phyloP scores from a whole-genome alignment of 306 rosid species.

The Pachyrhizus erosus region DNA sequence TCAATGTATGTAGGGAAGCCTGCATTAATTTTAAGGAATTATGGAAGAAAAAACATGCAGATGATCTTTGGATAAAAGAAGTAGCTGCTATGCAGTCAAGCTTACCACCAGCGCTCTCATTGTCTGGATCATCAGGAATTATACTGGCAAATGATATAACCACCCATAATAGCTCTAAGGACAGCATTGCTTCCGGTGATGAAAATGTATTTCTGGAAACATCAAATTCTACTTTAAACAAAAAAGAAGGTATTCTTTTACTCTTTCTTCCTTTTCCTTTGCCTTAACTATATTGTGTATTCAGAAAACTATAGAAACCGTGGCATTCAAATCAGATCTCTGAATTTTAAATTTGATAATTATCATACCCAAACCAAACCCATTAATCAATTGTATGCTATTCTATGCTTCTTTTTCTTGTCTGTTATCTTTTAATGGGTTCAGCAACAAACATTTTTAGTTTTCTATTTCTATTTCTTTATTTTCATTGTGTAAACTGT shows the following conservation, averaged over 20 bases:
- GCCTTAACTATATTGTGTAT: background rate
- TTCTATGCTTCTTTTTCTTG: conserved; percentile 31
- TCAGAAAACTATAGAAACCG: conserved; percentile 7
- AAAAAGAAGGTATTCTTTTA: conserved; percentile 48
- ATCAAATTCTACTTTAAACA: conserved; percentile 43
- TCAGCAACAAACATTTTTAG: background rate
- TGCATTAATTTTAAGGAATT: conserved; percentile 59
- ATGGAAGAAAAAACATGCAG: conserved; percentile 63
- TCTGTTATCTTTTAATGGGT: conserved; percentile 2
- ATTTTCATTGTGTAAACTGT: background rate
- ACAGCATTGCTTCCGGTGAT: conserved; percentile 40
- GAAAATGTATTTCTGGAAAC: conserved; percentile 43
- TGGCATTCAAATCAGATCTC: background rate
- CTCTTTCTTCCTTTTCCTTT: conserved; percentile 18
- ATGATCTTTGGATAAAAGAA: conserved; percentile 65
- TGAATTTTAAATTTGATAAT: background rate
- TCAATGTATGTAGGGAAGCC: conserved; percentile 56
- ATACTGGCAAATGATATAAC: conserved; percentile 54
- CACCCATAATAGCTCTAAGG: conserved; percentile 42
- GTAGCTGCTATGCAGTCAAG: conserved; percentile 62
- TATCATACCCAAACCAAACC: conserved; percentile 4
- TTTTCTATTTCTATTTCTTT: conserved; percentile 2
- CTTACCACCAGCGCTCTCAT: conserved; percentile 49
- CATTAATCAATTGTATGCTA: conserved; percentile 11
- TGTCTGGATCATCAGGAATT: conserved; percentile 59